phyloP scores from a whole-genome alignment of 2,329 filamentous ascomycete species.

The Truncatella angustata region DNA sequence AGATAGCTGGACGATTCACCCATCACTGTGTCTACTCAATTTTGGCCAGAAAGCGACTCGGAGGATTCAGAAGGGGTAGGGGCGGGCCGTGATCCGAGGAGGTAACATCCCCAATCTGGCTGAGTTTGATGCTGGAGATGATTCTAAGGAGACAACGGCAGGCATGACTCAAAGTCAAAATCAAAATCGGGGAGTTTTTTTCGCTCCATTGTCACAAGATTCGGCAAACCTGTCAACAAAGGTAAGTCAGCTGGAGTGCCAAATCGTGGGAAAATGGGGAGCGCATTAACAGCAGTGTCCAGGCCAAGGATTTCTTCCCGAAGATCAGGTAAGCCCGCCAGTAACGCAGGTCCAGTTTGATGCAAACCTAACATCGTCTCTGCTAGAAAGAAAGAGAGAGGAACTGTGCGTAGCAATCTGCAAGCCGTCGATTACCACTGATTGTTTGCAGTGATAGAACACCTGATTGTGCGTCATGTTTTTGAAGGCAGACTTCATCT shows the following conservation, averaged over 20 bases:
- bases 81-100: slow-evolving; percentile 4
- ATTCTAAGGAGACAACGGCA: neutral
- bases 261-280: neutral
- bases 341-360: no score
- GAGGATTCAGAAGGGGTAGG: slow-evolving; percentile 18
- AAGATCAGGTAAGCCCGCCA: slow-evolving; percentile 18
- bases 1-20: neutral
- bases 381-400: slow-evolving; percentile 29
- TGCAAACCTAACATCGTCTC: no score
- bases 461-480: slow-evolving; percentile 25
- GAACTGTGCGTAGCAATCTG: slow-evolving; percentile 20
- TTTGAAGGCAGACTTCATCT: slow-evolving; percentile 29
- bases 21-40: slow-evolving; percentile 15
- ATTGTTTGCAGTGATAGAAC: slow-evolving; percentile 21
- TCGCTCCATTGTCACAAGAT: slow-evolving; percentile 17
- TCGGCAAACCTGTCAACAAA: slow-evolving; percentile 21
- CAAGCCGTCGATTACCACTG: neutral
- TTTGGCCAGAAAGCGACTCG: slow-evolving; percentile 22
- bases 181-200: slow-evolving; percentile 15
- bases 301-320: slow-evolving; percentile 19
- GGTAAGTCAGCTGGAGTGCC: slow-evolving; percentile 13
- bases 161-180: neutral
- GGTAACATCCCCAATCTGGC: neutral
- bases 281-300: neutral
- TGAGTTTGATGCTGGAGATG: neutral